Conservation (phyloP, 495 filamentous ascomycete species). For the Evernia prunastri region DNA sequence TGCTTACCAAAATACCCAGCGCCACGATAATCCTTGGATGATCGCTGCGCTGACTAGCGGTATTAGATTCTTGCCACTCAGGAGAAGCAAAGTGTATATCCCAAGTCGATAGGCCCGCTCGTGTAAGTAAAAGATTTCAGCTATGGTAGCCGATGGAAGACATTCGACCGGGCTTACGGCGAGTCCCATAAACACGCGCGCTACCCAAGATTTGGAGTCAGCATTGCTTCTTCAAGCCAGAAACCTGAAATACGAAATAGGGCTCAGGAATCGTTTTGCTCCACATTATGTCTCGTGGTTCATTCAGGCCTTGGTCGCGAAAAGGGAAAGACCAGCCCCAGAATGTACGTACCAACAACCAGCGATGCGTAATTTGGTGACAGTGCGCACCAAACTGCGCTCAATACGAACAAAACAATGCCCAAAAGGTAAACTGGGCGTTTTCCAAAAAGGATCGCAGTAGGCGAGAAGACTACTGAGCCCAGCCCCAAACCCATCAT, state of each 20-base stretch:
- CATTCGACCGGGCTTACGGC: conserved; percentile 90
- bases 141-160: conserved; percentile 87
- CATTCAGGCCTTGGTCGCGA: too few relatives aligned
- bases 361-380: conserved; percentile 77
- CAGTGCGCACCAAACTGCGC: conserved; percentile 78
- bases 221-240: too few relatives aligned
- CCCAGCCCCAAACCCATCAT: conserved; percentile 93
- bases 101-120: conserved; percentile 91
- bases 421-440: conserved; percentile 84
- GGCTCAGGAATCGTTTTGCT: too few relatives aligned
- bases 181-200: conserved; percentile 81
- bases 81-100: conserved; percentile 85
- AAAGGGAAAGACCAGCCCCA: too few relatives aligned
- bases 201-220: too few relatives aligned
- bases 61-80: conserved; percentile 89
- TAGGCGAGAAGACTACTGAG: conserved; percentile 76
- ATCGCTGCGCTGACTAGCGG: conserved; percentile 84
- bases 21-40: conserved; percentile 71
- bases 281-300: too few relatives aligned
- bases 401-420: conserved; percentile 65
- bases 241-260: too few relatives aligned
- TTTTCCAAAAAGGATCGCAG: conserved; percentile 87
- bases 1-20: conserved; percentile 84
- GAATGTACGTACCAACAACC: conserved; percentile 68
- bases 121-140: conserved; percentile 94